Base-by-base conservation (phyloP, 495 filamentous ascomycete species). In the Poronia punctata region DNA sequence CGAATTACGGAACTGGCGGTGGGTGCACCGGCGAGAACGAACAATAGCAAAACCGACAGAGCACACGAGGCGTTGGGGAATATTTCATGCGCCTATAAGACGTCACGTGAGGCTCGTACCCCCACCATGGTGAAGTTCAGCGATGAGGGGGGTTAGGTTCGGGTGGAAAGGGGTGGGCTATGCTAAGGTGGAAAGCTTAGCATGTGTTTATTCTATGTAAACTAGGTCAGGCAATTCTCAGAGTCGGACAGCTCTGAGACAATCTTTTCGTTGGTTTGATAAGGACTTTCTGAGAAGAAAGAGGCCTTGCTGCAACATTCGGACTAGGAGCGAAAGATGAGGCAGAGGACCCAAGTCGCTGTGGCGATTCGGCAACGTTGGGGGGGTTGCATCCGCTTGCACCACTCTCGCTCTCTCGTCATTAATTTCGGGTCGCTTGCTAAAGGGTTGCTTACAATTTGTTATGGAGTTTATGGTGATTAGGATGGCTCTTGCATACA, bases 201-300 rank as follows among this genome's bases (percentile, higher is more conserved):
- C 30, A 46, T 44, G 46, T 53, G 17, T 52, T 46, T 35, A 48
- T 52, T 43, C 33, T 45, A 40, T 58, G 55, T 58, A 58, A 58
- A 58, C 43, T 54, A 55, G 39, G 46, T n/a, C n/a, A n/a, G n/a
- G 31, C 43, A 35, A 40, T 44, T 44, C 46, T 41, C 29, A 30
- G 45, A 8, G 20, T 38, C 42, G 4, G 28, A 28, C 18, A 38
- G 27, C 27, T 30, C 47, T 38, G 28, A 33, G 41, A 33, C 35
- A 40, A 9, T 26, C 6, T 23, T 30, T 29, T 35, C n/a, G n/a
- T n/a, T n/a, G n/a, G n/a, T n/a, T n/a, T n/a, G n/a, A n/a, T n/a
- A n/a, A n/a, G n/a, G n/a, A n/a, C n/a, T n/a, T n/a, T n/a, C n/a
- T n/a, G n/a, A n/a, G n/a, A n/a, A n/a, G n/a, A n/a, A n/a, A n/a